Evolutionary conservation across 2,329 filamentous ascomycete species (phyloP).

Genomic region (Fusarium sp.): DNA sequence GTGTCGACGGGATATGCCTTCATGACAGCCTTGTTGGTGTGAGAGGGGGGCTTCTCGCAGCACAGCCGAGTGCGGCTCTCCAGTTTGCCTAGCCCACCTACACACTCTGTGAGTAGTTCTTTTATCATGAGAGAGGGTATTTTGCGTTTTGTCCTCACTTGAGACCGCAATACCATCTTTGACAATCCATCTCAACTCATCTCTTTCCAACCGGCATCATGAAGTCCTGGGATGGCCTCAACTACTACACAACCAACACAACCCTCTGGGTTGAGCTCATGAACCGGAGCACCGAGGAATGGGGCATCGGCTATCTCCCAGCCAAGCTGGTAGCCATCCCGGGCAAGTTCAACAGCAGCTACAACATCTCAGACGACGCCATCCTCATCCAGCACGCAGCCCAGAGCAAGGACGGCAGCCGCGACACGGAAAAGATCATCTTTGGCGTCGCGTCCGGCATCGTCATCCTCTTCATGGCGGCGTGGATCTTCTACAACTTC

Average conservation of each 20-base stretch:
- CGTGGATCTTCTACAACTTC: conserved; percentile 5
- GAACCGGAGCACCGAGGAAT: conserved; percentile 25
- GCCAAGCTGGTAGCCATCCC: conserved; percentile 16
- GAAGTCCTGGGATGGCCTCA: conserved; percentile 15
- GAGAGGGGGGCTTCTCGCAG: neutral
- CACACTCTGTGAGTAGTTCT: neutral
- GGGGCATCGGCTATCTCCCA: conserved; percentile 17
- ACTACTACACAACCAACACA: conserved; percentile 17
- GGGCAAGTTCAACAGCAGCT: conserved; percentile 8
- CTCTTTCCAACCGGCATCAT: neutral
- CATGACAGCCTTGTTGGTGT: neutral
- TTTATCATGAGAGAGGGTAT: neutral
- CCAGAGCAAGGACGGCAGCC: neutral
- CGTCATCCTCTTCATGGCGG: conserved; percentile 4
- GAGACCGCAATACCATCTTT: neutral
- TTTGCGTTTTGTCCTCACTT: neutral
- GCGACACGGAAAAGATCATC: conserved; percentile 3
- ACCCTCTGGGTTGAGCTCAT: conserved; percentile 19
- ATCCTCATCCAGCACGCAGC: conserved; percentile 14
- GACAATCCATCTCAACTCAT: neutral
- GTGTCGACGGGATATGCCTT: neutral
- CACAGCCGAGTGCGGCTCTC: neutral
- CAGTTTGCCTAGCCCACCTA: neutral
- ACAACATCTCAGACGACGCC: conserved; percentile 1
- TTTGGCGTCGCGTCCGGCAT: conserved; percentile 11